phyloP scores from a whole-genome alignment of 1,139 yeast species.

The Nakaseomyces kungkrabaensis region DNA sequence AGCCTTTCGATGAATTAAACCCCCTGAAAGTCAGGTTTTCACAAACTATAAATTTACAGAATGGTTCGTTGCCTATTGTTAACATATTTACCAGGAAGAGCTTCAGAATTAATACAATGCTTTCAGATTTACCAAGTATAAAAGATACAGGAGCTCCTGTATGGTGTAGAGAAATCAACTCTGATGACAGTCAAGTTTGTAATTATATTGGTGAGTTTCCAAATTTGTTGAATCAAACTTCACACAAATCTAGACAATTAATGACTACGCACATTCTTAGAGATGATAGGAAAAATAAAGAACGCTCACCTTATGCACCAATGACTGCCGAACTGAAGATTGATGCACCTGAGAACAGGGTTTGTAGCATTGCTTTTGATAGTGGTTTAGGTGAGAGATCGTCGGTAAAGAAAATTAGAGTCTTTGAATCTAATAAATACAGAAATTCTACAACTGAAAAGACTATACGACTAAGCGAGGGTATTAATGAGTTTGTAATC shows the following conservation, averaged over 20 bases:
- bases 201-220: constrained; percentile 47
- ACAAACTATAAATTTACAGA: constrained; percentile 43
- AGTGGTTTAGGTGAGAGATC: constrained; percentile 35
- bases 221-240: constrained; percentile 33
- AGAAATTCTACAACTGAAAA: constrained; percentile 21
- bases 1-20: constrained; percentile 47
- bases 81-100: constrained; percentile 46
- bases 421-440: constrained; percentile 34
- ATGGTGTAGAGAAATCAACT: constrained; percentile 28
- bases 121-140: constrained; percentile 56
- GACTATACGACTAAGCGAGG: constrained; percentile 43
- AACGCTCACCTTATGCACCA: constrained; percentile 51
- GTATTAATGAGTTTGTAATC: constrained; percentile 52
- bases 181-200: constrained; percentile 46
- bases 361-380: constrained; percentile 52
- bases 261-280: constrained; percentile 4
- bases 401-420: constrained; percentile 53
- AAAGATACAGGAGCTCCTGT: constrained; percentile 32
- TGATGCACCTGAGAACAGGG: constrained; percentile 50
- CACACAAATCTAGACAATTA: not conserved
- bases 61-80: constrained; percentile 32
- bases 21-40: constrained; percentile 66
- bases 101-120: constrained; percentile 31
- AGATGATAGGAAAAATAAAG: constrained; percentile 35
- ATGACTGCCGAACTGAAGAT: constrained; percentile 53